These are phyloP conservation scores for Globisporangium irregulare DNA, from an alignment of 352 stramenopile genomes.

Conservation along the genomic window DNA sequence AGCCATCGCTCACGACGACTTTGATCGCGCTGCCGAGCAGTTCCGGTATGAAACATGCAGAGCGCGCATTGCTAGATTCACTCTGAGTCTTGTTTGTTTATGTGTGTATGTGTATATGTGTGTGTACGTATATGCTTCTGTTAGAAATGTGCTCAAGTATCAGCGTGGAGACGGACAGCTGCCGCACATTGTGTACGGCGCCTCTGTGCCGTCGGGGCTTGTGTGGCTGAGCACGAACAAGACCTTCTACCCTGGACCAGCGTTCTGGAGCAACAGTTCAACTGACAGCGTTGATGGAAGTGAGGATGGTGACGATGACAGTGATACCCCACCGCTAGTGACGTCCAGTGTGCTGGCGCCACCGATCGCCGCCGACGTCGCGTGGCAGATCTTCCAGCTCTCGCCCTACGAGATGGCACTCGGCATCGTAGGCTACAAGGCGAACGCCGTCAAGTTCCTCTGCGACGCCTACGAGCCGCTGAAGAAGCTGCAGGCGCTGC, in stretches of 20 bases:
- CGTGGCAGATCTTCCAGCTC: constrained; percentile 83
- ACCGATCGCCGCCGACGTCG: constrained; percentile 71
- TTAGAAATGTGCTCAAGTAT: constrained; percentile 53
- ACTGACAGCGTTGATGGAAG: neutral
- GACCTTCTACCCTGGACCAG: constrained; percentile 79
- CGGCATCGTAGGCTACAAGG: constrained; percentile 53
- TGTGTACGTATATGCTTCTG: neutral
- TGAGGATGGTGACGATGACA: neutral
- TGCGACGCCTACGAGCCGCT: constrained; percentile 66
- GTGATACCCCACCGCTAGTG: constrained; percentile 10
- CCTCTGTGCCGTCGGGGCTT: constrained; percentile 44
- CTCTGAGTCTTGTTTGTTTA: neutral
- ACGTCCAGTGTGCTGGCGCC: constrained; percentile 64
- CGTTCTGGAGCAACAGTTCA: constrained; percentile 42
- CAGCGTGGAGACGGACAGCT: constrained; percentile 55
- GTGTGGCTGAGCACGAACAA: constrained; percentile 61
- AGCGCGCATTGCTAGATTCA: neutral
- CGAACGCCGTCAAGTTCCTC: constrained; percentile 63
- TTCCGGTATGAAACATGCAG: constrained; percentile 38
- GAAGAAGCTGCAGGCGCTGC: constrained; percentile 48
- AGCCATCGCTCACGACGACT: constrained; percentile 77
- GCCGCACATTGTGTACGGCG: constrained; percentile 75
- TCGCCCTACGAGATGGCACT: constrained; percentile 72
- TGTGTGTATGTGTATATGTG: no score
- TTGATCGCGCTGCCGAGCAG: constrained; percentile 49